Evolutionary conservation across 495 filamentous ascomycete species (phyloP).

Genomic region (Neurospora sp.): DNA sequence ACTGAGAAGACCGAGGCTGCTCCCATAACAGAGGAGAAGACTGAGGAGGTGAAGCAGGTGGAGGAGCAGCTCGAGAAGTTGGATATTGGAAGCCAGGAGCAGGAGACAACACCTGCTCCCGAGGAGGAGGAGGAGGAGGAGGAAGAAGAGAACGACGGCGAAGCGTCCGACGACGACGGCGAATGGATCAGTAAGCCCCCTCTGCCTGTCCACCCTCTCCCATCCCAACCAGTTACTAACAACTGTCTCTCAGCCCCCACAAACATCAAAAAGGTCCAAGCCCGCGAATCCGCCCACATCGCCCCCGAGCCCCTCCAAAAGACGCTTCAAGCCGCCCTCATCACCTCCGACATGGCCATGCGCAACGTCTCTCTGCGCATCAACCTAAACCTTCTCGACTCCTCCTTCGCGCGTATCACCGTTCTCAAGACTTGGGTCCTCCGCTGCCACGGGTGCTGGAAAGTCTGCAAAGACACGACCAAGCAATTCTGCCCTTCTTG

Average conservation of each 20-base stretch:
- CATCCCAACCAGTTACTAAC: no score
- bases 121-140: conserved; percentile 27
- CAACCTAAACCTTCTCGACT: conserved; percentile 83
- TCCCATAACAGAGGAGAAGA: neutral
- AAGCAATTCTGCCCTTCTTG: conserved; percentile 93
- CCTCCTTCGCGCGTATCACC: conserved; percentile 62
- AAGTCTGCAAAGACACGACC: conserved; percentile 69
- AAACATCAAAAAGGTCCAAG: conserved; percentile 79
- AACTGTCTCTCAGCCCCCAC: conserved; percentile 51
- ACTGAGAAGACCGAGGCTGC: conserved; percentile 14
- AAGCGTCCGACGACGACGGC: conserved; percentile 20
- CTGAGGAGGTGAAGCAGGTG: conserved; percentile 39
- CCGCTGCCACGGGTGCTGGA: conserved; percentile 91
- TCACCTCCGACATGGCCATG: conserved; percentile 94
- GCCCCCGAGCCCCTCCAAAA: conserved; percentile 42
- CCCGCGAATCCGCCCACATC: conserved; percentile 44
- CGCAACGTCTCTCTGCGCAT: conserved; percentile 92
- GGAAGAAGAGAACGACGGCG: conserved; percentile 26
- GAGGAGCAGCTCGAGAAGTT: conserved; percentile 10
- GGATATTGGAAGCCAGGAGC: neutral
- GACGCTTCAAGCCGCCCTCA: conserved; percentile 69
- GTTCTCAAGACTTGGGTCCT: conserved; percentile 79
- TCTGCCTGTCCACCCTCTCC: no score
- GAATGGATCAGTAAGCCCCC: conserved; percentile 61
- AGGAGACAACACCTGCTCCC: neutral